Evolutionary conservation across 225 moss, liverwort and hornwort genomes (phyloP).

Genomic region (Thuidium tamariscinum): DNA sequence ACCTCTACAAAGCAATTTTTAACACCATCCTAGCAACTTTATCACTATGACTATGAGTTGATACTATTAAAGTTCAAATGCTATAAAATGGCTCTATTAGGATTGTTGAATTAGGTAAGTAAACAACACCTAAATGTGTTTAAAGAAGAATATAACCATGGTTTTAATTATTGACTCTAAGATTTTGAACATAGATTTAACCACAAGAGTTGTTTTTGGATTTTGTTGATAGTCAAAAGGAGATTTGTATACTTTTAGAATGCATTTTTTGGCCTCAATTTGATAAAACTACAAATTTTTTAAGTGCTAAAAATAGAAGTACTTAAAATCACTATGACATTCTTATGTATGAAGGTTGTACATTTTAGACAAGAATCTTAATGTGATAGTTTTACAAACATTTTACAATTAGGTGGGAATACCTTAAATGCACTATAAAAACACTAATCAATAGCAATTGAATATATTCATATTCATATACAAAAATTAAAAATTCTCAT

Average conservation of each 20-base stretch:
- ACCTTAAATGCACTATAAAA: not conserved
- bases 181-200: not conserved
- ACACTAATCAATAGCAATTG: not conserved
- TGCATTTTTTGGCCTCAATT: accelerated
- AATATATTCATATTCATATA: no score
- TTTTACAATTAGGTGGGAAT: accelerated
- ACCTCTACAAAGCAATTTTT: not conserved
- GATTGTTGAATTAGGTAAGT: not conserved
- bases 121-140: not conserved
- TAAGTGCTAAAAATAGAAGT: accelerated
- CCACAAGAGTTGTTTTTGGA: not conserved
- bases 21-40: not conserved
- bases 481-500: not conserved
- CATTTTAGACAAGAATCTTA: not conserved
- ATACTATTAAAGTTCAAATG: not conserved
- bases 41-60: not conserved
- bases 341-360: not conserved
- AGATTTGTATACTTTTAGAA: not conserved
- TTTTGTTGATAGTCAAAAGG: not conserved
- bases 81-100: not conserved
- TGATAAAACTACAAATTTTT: no score
- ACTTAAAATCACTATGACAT: not conserved
- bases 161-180: not conserved
- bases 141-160: not conserved
- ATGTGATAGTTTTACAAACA: not conserved